Percentiles rank a stretch among this genome's conserved stretches.
Evolutionary conservation across 352 stramenopile species (phyloP).

Genomic region (Phytophthora crassamura): DNA sequence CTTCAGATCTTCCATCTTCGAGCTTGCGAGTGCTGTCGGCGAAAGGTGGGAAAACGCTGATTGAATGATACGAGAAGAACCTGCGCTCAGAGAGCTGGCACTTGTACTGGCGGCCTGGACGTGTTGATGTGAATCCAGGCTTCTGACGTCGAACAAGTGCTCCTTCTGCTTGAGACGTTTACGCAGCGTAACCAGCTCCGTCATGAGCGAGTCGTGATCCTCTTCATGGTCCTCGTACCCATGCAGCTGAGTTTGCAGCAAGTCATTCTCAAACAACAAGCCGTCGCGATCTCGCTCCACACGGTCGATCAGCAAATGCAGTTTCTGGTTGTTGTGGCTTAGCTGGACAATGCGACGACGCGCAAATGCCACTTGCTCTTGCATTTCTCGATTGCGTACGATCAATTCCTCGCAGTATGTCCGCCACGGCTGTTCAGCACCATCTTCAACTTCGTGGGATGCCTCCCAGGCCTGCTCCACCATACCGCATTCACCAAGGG

Average conservation of each 20-base stretch:
- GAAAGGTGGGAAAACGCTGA: conserved; percentile 39
- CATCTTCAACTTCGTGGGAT: conserved; percentile 24
- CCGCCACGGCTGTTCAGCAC: conserved; percentile 61
- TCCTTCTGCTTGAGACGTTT: conserved; percentile 52
- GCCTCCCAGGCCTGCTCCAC: conserved; percentile 23
- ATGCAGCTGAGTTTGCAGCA: conserved; percentile 78
- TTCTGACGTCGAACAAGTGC: conserved; percentile 8
- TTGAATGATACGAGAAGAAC: conserved; percentile 36
- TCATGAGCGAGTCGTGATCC: conserved; percentile 73
- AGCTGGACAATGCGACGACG: conserved; percentile 70
- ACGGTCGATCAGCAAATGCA: conserved; percentile 84
- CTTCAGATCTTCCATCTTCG: conserved; percentile 66
- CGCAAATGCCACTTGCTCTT: conserved; percentile 73
- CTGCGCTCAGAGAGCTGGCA: background rate
- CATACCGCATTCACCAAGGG: conserved; percentile 17
- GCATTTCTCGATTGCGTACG: conserved; percentile 75
- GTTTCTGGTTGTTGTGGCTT: conserved; percentile 84
- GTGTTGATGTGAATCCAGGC: conserved; percentile 13
- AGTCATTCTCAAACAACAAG: conserved; percentile 83
- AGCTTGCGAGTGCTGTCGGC: conserved; percentile 23
- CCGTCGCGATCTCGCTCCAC: conserved; percentile 86
- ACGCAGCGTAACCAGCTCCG: conserved; percentile 58
- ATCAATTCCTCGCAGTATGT: conserved; percentile 81
- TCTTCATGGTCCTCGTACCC: conserved; percentile 72
- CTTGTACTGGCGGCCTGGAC: background rate